phyloP scores from a whole-genome alignment of 2,329 filamentous ascomycete species.

The Venturia pyrina region DNA sequence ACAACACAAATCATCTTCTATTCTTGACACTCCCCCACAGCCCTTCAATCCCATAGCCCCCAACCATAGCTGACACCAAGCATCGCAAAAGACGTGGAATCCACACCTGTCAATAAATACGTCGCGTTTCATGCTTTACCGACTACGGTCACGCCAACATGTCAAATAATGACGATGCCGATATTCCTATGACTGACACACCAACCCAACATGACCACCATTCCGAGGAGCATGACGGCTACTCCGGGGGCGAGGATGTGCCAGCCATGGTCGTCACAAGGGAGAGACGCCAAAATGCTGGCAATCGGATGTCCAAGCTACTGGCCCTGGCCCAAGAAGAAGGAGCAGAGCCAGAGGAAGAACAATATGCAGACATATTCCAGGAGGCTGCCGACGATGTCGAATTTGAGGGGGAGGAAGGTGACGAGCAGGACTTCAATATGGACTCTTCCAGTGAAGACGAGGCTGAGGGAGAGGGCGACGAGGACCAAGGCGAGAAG shows the following conservation, averaged over 20 bases:
- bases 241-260: conserved; percentile 20
- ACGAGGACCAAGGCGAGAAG: conserved; percentile 78
- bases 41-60: not conserved
- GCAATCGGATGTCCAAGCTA: conserved; percentile 31
- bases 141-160: not conserved
- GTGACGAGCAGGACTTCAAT: conserved; percentile 57
- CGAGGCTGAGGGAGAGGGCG: conserved; percentile 57
- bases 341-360: conserved; percentile 30
- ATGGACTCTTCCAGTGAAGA: conserved; percentile 81
- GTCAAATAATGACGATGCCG: not conserved
- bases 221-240: not conserved
- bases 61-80: not conserved
- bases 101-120: not conserved
- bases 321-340: conserved; percentile 22
- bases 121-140: not conserved
- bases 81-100: not conserved
- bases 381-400: conserved; percentile 54
- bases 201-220: not conserved
- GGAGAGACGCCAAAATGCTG: conserved; percentile 28
- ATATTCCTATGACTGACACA: conserved; percentile 7
- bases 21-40: not conserved
- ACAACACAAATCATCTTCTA: not conserved
- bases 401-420: conserved; percentile 40
- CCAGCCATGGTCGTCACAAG: conserved; percentile 29
- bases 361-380: conserved; percentile 44